Conservation (phyloP, 108 stramenopile species). For the Nitzschia sp. region DNA sequence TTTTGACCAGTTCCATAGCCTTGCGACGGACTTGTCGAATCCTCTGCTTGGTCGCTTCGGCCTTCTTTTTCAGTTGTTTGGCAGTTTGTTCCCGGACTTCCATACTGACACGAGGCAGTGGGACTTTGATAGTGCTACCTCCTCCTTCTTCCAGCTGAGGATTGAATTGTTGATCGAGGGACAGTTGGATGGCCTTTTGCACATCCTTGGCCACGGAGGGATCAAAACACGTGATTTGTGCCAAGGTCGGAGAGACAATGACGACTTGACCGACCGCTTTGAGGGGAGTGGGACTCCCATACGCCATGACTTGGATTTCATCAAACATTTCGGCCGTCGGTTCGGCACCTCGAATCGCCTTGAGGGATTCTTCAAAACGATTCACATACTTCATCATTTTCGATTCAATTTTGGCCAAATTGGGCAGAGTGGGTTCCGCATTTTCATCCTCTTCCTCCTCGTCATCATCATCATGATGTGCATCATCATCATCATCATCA, state of each 20-base stretch:
- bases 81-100: constrained; percentile 78
- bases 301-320: constrained; percentile 69
- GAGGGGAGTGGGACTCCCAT: constrained; percentile 66
- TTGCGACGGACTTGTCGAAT: constrained; percentile 74
- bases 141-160: constrained; percentile 83
- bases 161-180: constrained; percentile 56
- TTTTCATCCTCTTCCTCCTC: constrained; percentile 33
- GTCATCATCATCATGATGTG: constrained; percentile 41
- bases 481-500: constrained; percentile 27
- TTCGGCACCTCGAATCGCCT: constrained; percentile 80
- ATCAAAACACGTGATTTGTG: constrained; percentile 82
- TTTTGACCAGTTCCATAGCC: constrained; percentile 76
- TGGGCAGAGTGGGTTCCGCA: constrained; percentile 61
- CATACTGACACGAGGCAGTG: constrained; percentile 69
- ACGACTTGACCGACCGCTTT: constrained; percentile 84
- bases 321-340: constrained; percentile 86
- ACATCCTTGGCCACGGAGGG: constrained; percentile 74
- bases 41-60: constrained; percentile 64
- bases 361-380: constrained; percentile 59
- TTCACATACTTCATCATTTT: constrained; percentile 70
- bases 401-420: constrained; percentile 41
- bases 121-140: constrained; percentile 65
- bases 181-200: constrained; percentile 68
- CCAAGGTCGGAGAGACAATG: constrained; percentile 76
- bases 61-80: constrained; percentile 62